phyloP scores from a whole-genome alignment of 2,329 filamentous ascomycete species.

The Penicillium capsulatum region DNA sequence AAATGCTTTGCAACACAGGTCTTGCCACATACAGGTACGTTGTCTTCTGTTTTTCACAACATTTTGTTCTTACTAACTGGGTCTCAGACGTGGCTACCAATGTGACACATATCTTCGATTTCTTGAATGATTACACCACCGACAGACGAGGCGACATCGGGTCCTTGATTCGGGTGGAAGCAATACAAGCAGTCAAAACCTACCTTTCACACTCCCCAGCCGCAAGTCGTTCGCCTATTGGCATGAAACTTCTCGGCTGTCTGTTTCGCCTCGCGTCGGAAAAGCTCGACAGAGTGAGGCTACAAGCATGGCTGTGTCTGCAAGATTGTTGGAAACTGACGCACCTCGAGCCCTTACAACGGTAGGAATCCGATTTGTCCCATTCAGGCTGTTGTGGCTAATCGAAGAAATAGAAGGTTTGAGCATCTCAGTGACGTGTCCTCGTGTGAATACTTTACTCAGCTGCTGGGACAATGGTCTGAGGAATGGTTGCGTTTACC shows the following conservation, averaged over 20 bases:
- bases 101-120: conserved; percentile 29
- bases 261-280: conserved; percentile 72
- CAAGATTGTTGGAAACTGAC: conserved; percentile 39
- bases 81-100: conserved; percentile 29
- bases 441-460: conserved; percentile 40
- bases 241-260: conserved; percentile 34
- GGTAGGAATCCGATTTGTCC: conserved; percentile 46
- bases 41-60: background rate
- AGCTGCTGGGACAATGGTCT: conserved; percentile 37
- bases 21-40: conserved; percentile 37
- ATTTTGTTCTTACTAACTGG: conserved; percentile 14
- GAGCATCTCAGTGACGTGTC: conserved; percentile 46
- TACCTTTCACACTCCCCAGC: conserved; percentile 26
- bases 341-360: conserved; percentile 33
- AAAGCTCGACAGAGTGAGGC: conserved; percentile 82
- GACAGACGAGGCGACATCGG: conserved; percentile 87
- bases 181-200: conserved; percentile 60
- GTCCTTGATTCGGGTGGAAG: conserved; percentile 76
- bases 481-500: conserved; percentile 37
- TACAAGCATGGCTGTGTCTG: conserved; percentile 46
- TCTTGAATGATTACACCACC: conserved; percentile 83
- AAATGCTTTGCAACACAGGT: conserved; percentile 37
- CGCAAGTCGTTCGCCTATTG: conserved; percentile 11
- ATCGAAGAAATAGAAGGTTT: conserved; percentile 41
- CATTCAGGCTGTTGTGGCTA: too few species aligned